Base-by-base conservation (phyloP, 768 basidiomycete species). In the Trametes elegans region DNA sequence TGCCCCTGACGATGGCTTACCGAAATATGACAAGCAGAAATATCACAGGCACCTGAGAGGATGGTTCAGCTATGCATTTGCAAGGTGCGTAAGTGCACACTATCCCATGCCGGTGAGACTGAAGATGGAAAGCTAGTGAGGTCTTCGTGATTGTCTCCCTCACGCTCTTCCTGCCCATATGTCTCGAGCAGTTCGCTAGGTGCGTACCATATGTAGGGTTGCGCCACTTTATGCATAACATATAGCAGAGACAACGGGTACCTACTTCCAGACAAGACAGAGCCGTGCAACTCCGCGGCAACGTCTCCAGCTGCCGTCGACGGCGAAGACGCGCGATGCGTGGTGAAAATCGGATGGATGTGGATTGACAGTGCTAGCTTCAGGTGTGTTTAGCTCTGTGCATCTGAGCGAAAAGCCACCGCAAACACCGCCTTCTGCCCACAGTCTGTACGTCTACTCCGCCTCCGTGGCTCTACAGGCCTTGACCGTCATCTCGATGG, bases 301-400 rank as follows among this genome's bases (percentile, higher is more conserved):
- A 54, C 38, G 21, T 39, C 59, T 23, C 13, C 55, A 53, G 36
- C 41, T 0, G 41, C 62, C 1, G 55, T 60, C 3, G 53, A 55
- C 0, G 64, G 63, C 2, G 69, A 72, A n/a, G 76, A 69, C 5
- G 63, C 55, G 14, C 78, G 88, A 24, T 96, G 93, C 69, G 89
- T 87, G 5, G 92, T 94, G 23, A 83, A 83, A 66, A 74, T 96
- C 51, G 84, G 83, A 1, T 92, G 92, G 82, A 56, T 76, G 1
- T 96, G 93, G 93, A 81, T 95, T 45, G 94, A 96, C 66, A 92
- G 79, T 11, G 93, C 94, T 2, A 93, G 92, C 65, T 96, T 93
- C 68, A 94, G 92, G 93, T 90, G 47, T 36, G 80, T 64, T 1
- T 23, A n/a, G n/a, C 23, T 23, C n/a, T 31, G 18, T 21, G 21